Percentiles rank a stretch among this genome's conserved stretches.
Conservation (phyloP, 2,329 filamentous ascomycete genomes). For the Microcyclospora pomicola region DNA sequence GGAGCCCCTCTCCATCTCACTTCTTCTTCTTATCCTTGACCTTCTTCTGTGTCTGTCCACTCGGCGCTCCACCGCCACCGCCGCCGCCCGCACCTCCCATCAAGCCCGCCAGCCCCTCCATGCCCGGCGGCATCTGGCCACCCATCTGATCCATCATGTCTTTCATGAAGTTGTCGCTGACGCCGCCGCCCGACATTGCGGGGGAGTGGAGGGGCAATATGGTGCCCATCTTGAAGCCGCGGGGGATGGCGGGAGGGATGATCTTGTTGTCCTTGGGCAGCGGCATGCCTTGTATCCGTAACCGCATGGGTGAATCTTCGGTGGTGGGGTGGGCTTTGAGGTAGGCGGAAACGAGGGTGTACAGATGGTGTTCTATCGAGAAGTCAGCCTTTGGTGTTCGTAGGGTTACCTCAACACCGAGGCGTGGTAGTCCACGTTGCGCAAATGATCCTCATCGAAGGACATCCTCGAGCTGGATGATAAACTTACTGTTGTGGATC, state of each 20-base stretch:
- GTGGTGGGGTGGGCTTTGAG: conserved; percentile 66
- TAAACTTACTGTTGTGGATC: conserved; percentile 49
- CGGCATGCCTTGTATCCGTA: conserved; percentile 61
- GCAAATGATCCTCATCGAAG: background rate
- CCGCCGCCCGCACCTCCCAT: conserved; percentile 8
- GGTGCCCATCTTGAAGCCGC: conserved; percentile 80
- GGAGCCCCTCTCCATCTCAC: too few relatives aligned
- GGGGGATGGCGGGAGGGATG: conserved; percentile 52
- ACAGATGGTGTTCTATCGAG: conserved; percentile 68
- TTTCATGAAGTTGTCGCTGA: conserved; percentile 87
- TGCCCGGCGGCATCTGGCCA: conserved; percentile 18
- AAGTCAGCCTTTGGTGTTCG: too few relatives aligned
- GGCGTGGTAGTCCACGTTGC: too few relatives aligned
- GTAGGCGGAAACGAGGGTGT: conserved; percentile 63
- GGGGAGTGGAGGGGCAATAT: conserved; percentile 78
- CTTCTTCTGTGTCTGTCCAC: conserved; percentile 15
- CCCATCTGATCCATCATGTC: conserved; percentile 94
- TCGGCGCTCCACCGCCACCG: conserved; percentile 7
- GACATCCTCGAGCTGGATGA: background rate
- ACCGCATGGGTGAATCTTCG: conserved; percentile 53
- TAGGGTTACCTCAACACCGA: too few relatives aligned
- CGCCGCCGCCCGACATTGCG: conserved; percentile 81
- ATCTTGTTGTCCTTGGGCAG: conserved; percentile 42
- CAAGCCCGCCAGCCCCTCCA: conserved; percentile 17
- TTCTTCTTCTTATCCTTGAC: conserved; percentile 18